phyloP scores from a whole-genome alignment of 2,329 filamentous ascomycete species.

The Fusarium sp. region DNA sequence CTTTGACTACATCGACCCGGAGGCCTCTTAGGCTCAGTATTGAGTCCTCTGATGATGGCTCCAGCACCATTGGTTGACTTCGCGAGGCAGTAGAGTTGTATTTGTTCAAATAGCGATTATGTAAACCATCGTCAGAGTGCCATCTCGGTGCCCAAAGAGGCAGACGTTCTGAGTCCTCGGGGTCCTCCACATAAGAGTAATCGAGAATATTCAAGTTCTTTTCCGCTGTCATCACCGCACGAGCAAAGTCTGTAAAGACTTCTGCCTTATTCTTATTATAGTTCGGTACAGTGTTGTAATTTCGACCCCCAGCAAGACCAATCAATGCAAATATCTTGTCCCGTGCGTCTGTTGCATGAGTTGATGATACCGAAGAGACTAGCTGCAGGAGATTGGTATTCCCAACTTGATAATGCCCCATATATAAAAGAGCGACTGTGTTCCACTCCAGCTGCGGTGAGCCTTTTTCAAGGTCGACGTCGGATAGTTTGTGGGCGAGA shows the following conservation, averaged over 20 bases:
- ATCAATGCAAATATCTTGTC: not conserved
- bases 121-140: fast-evolving
- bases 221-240: fast-evolving
- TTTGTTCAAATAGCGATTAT: fast-evolving
- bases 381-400: fast-evolving
- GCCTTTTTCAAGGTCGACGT: not conserved
- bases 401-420: fast-evolving
- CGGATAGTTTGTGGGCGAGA: not conserved
- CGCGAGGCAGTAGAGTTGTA: not conserved
- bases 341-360: not conserved
- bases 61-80: fast-evolving
- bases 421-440: fast-evolving
- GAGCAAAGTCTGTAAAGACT: not conserved
- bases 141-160: not conserved
- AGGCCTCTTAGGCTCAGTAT: not conserved
- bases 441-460: not conserved
- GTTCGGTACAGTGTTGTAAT: not conserved
- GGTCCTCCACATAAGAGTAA: not conserved
- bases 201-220: not conserved
- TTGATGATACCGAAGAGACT: fast-evolving
- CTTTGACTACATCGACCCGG: not conserved
- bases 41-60: too few species aligned
- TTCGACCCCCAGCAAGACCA: fast-evolving
- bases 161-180: not conserved
- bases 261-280: not conserved